Percentiles rank a stretch among this genome's conserved stretches.
phyloP scores from a whole-genome alignment of 2,329 filamentous ascomycete genomes.

The Nothopassalora personata region DNA sequence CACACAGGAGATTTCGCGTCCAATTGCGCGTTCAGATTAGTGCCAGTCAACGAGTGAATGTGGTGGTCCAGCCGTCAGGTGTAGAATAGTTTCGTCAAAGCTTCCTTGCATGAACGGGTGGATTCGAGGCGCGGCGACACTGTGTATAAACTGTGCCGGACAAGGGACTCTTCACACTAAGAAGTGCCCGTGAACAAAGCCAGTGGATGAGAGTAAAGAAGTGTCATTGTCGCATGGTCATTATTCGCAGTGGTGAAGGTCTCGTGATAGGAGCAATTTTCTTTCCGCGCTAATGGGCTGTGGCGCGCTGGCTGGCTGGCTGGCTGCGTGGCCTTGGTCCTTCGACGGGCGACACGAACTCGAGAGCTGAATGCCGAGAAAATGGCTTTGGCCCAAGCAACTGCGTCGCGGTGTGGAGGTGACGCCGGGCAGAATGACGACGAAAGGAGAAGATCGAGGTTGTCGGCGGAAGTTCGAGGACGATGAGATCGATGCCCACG shows the following conservation, averaged over 20 bases:
- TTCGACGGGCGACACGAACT: too few species aligned
- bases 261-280: neutral
- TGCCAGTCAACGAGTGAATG: neutral
- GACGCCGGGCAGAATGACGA: too few species aligned
- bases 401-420: too few species aligned
- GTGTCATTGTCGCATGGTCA: neutral
- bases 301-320: too few species aligned
- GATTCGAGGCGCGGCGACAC: neutral
- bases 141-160: neutral
- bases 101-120: neutral
- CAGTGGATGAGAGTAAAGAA: neutral
- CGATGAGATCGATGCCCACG: too few species aligned
- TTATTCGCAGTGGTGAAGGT: neutral
- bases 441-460: too few species aligned
- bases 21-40: neutral
- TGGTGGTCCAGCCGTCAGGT: neutral
- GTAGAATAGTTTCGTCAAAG: neutral
- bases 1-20: neutral
- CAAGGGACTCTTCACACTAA: neutral
- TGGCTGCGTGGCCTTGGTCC: neutral
- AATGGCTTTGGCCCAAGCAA: too few species aligned
- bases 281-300: neutral
- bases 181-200: neutral
- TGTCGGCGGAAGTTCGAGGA: too few species aligned
- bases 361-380: too few species aligned